Evolutionary conservation across 176 grass and related monocot genomes (phyloP).

Genomic region (Oryza glaberrima): DNA sequence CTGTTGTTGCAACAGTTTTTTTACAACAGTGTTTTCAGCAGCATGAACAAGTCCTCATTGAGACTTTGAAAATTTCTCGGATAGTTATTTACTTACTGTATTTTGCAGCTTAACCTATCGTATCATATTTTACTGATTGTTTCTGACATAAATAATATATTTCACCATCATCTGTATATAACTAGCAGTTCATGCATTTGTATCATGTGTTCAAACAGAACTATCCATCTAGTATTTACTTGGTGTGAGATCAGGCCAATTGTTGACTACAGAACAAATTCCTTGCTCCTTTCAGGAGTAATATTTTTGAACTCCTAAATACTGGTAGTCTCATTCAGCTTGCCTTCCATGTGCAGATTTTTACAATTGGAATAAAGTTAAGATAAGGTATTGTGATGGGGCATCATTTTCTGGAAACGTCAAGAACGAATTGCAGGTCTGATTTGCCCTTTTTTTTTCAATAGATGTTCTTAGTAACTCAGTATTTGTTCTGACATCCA

Average conservation of each 20-base stretch:
- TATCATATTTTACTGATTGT: neutral
- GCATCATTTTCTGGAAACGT: constrained; percentile 71
- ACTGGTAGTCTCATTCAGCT: neutral
- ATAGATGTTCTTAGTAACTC: neutral
- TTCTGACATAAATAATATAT: neutral
- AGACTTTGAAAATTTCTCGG: neutral
- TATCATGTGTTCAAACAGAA: neutral
- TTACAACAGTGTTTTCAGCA: neutral
- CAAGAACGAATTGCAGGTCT: constrained; percentile 54
- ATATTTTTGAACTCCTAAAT: neutral
- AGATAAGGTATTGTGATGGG: constrained; percentile 80
- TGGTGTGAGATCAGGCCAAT: neutral
- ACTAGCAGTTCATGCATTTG: neutral
- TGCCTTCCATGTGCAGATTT: constrained; percentile 53
- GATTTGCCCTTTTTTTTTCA: constrained; percentile 28
- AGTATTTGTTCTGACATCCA: neutral
- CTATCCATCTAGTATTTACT: neutral
- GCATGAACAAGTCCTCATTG: neutral
- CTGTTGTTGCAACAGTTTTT: neutral
- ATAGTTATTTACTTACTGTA: neutral
- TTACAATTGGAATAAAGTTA: constrained; percentile 84
- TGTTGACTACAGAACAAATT: neutral
- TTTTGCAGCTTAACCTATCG: constrained; percentile 3
- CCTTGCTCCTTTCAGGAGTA: neutral
- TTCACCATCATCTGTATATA: neutral